Evolutionary conservation across 306 rosid genomes (phyloP).

Genomic region (Urtica urens): DNA sequence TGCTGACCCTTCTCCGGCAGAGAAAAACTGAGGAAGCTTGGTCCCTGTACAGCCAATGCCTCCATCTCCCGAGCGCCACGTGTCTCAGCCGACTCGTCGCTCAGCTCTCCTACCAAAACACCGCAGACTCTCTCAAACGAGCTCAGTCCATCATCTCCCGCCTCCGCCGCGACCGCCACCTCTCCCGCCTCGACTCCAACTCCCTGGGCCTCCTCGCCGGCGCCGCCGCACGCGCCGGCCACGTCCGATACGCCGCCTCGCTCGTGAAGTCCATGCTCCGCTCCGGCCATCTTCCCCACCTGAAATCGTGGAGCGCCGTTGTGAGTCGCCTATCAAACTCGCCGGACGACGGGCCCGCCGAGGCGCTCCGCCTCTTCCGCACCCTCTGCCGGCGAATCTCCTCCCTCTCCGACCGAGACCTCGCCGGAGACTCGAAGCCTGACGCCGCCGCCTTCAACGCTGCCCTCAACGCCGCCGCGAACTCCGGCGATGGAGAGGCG

Average conservation of each 20-base stretch:
- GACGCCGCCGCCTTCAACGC: constrained; percentile 83
- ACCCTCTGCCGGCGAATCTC: constrained; percentile 45
- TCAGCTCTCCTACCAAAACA: constrained; percentile 57
- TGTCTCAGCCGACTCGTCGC: constrained; percentile 80
- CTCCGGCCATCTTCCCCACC: constrained; percentile 87
- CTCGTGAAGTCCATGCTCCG: constrained; percentile 94
- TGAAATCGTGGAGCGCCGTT: constrained; percentile 92
- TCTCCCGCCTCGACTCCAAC: constrained; percentile 80
- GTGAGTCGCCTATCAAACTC: constrained; percentile 60
- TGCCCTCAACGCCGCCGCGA: constrained; percentile 80
- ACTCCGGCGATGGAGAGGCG: constrained; percentile 42
- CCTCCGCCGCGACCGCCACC: constrained; percentile 85
- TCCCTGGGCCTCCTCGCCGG: constrained; percentile 84
- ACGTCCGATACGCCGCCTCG: constrained; percentile 68
- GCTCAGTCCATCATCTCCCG: constrained; percentile 87
- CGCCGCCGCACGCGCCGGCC: constrained; percentile 61
- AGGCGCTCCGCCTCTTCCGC: constrained; percentile 50
- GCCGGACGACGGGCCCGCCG: constrained; percentile 47
- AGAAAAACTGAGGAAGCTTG: constrained; percentile 84
- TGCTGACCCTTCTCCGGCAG: constrained; percentile 55
- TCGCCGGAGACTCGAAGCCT: constrained; percentile 55
- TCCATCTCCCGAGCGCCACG: constrained; percentile 61
- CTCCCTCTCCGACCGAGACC: constrained; percentile 22
- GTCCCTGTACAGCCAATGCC: constrained; percentile 36
- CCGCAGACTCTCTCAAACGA: constrained; percentile 47